Evolutionary conservation across 176 grass and related monocot genomes (phyloP).

Genomic region (Oryza glumipatula): DNA sequence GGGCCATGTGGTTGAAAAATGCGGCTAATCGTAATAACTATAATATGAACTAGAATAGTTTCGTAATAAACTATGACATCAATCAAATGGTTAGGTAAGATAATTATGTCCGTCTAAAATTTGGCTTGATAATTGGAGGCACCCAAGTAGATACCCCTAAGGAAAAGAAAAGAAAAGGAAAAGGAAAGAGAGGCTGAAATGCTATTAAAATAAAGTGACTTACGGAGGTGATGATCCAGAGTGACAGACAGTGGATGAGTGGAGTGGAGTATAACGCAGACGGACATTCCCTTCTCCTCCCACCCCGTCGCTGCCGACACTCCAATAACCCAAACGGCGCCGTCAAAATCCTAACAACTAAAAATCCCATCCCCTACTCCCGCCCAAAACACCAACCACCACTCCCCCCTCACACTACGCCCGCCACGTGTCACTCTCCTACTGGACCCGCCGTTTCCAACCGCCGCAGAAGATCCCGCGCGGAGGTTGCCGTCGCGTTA

Average conservation of each 20-base stretch:
- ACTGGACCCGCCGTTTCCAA: neutral
- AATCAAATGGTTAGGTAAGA: too few species aligned
- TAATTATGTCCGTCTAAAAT: too few species aligned
- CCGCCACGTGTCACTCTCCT: rapidly evolving
- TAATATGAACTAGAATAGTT: too few species aligned
- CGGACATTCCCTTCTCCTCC: neutral
- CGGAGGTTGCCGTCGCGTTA: conserved; percentile 39
- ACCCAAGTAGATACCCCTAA: too few species aligned
- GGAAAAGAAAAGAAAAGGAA: too few species aligned
- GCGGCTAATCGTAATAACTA: too few species aligned
- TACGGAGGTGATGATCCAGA: neutral
- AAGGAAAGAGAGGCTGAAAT: neutral
- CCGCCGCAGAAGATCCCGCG: conserved; percentile 35
- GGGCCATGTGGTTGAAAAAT: too few species aligned
- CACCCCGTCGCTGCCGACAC: conserved; percentile 39
- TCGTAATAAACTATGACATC: too few species aligned
- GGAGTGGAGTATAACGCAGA: neutral
- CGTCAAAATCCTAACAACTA: conserved; percentile 20
- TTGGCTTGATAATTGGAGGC: too few species aligned
- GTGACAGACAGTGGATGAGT: neutral
- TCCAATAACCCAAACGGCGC: conserved; percentile 7
- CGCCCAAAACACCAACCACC: neutral
- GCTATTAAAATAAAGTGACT: neutral
- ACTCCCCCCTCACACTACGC: rapidly evolving
- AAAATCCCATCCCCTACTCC: conserved; percentile 16